Percentiles rank a stretch among this genome's conserved stretches.
These are phyloP conservation scores for Ogataea haglerorum DNA, from an alignment of 805 yeast species.

Conservation along the genomic window DNA sequence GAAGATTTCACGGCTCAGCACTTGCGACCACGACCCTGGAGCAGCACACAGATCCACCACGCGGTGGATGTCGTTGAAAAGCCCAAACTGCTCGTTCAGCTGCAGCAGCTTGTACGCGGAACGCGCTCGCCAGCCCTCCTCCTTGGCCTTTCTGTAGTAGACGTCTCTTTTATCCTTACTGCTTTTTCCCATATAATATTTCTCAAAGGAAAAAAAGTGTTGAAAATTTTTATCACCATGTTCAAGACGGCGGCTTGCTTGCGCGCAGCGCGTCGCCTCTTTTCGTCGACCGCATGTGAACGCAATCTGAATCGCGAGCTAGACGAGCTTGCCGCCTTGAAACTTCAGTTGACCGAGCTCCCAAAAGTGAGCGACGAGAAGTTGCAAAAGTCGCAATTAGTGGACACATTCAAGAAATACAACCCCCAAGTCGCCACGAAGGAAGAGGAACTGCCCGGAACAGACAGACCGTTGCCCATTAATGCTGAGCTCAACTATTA, in stretches of 20 bases:
- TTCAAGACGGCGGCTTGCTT: slow-evolving; percentile 4
- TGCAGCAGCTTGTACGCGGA: slow-evolving; percentile 94
- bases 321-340: slow-evolving; percentile 28
- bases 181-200: slow-evolving; percentile 74
- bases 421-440: slow-evolving; percentile 37
- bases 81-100: slow-evolving; percentile 83
- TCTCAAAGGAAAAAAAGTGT: slow-evolving; percentile 1
- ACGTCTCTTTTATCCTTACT: slow-evolving; percentile 93
- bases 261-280: slow-evolving; percentile 6
- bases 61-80: slow-evolving; percentile 67
- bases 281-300: background rate
- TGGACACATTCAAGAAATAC: slow-evolving; percentile 31
- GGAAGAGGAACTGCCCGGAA: slow-evolving; percentile 33
- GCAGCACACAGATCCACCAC: slow-evolving; percentile 99
- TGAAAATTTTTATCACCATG: slow-evolving; percentile 9
- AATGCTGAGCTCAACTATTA: slow-evolving; percentile 78
- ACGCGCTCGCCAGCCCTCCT: slow-evolving; percentile 96
- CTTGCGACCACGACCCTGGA: slow-evolving; percentile 98
- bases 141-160: slow-evolving; percentile 91
- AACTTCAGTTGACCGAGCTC: slow-evolving; percentile 12
- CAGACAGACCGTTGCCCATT: slow-evolving; percentile 67
- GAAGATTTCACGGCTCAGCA: slow-evolving; percentile 67
- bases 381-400: slow-evolving; percentile 21
- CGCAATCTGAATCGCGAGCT: slow-evolving; percentile 23
- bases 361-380: slow-evolving; percentile 18